A percentile compares a stretch with the other conserved stretches of the same genome.
phyloP scores from a whole-genome alignment of 352 stramenopile genomes.

The Globisporangium nagaii region DNA sequence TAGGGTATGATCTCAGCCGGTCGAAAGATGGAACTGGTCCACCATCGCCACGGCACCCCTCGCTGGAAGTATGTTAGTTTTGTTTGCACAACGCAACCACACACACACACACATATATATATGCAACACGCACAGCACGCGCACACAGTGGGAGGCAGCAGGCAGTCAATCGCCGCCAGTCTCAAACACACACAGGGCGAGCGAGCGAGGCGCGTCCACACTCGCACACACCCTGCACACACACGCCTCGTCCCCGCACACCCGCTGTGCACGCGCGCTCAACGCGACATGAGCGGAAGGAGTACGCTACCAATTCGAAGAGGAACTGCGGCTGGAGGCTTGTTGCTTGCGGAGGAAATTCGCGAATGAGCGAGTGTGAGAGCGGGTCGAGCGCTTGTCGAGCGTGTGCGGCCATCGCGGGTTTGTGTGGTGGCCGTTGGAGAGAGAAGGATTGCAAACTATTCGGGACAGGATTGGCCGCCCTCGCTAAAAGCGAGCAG shows the following conservation, averaged over 20 bases:
- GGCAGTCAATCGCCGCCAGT: too few species aligned
- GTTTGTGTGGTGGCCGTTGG: too few species aligned
- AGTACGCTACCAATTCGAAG: slow-evolving; percentile 12
- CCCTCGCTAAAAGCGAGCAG: too few species aligned
- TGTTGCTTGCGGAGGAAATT: slow-evolving; percentile 12
- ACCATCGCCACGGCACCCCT: slow-evolving; percentile 45
- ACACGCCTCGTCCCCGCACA: not conserved
- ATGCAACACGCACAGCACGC: not conserved
- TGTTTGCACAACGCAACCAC: slow-evolving; percentile 4
- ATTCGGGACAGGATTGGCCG: too few species aligned
- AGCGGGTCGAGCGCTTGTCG: too few species aligned
- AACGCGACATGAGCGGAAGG: slow-evolving; percentile 1
- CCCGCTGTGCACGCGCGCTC: not conserved
- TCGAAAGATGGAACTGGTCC: slow-evolving; percentile 41
- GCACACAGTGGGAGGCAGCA: not conserved
- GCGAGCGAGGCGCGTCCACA: too few species aligned
- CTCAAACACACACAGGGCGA: too few species aligned
- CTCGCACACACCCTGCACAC: too few species aligned
- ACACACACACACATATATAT: not conserved
- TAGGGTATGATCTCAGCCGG: slow-evolving; percentile 67
- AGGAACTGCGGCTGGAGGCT: slow-evolving; percentile 6
- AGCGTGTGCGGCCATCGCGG: too few species aligned
- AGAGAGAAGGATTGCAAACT: too few species aligned
- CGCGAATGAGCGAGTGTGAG: too few species aligned
- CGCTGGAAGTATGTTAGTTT: slow-evolving; percentile 42